Evolutionary conservation across 2,329 filamentous ascomycete genomes (phyloP).

Genomic region (Cladosporium sp.): DNA sequence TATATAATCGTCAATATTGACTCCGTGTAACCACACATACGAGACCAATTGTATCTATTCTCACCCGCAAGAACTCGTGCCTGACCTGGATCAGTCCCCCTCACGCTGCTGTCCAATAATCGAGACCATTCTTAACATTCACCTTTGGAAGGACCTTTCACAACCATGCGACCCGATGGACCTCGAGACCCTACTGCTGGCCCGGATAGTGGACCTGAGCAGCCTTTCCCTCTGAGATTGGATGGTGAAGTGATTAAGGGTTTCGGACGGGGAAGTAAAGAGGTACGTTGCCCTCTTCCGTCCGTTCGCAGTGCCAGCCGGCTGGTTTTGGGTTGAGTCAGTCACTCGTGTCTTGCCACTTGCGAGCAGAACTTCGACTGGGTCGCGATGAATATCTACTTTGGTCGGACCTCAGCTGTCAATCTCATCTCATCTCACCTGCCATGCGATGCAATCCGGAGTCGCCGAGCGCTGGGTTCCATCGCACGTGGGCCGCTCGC

Average conservation of each 20-base stretch:
- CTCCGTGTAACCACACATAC: slow-evolving; percentile 1
- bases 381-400: background rate
- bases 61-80: too few species aligned
- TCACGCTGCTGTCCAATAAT: background rate
- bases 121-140: too few species aligned
- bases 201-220: slow-evolving; percentile 64
- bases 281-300: slow-evolving; percentile 50
- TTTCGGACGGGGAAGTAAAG: slow-evolving; percentile 89
- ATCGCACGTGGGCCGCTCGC: background rate
- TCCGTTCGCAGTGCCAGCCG: background rate
- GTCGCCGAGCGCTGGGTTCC: background rate
- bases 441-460: background rate
- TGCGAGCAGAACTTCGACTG: background rate
- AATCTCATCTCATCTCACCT: too few species aligned
- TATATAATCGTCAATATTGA: background rate
- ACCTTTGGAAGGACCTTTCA: background rate
- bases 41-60: too few species aligned
- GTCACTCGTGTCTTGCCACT: background rate
- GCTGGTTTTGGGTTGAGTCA: background rate
- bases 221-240: slow-evolving; percentile 79
- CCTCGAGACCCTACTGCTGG: slow-evolving; percentile 70
- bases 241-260: slow-evolving; percentile 86
- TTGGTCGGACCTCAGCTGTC: too few species aligned
- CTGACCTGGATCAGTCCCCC: too few species aligned
- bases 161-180: slow-evolving; percentile 37